Conservation (phyloP, 768 basidiomycete species). For the Leucocoprinus birnbaumii region DNA sequence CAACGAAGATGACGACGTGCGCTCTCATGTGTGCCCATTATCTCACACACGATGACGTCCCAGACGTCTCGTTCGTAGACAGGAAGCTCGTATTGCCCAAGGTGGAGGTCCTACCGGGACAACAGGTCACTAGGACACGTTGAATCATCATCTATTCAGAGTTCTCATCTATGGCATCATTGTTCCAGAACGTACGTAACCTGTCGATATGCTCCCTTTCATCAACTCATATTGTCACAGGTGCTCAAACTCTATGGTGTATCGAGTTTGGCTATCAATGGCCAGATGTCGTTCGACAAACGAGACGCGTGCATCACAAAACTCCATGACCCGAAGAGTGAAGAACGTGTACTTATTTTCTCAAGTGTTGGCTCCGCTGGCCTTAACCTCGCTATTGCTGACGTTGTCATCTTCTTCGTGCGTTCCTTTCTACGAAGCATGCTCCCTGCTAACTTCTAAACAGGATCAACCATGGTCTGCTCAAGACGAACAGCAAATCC, state of each 20-base stretch:
- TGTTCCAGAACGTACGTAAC: slow-evolving; percentile 14
- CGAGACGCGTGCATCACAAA: slow-evolving; percentile 12
- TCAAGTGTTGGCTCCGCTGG: slow-evolving; percentile 21
- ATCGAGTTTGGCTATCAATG: slow-evolving; percentile 14
- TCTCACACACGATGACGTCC: slow-evolving; percentile 2
- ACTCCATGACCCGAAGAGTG: slow-evolving; percentile 9
- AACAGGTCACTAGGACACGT: neutral
- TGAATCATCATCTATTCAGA: slow-evolving; percentile 16
- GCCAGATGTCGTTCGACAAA: slow-evolving; percentile 9
- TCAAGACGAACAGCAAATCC: slow-evolving; percentile 24
- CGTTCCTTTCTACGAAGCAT: too few relatives aligned
- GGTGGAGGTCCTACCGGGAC: neutral
- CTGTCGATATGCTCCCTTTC: too few relatives aligned
- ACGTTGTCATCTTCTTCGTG: slow-evolving; percentile 21
- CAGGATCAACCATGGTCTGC: slow-evolving; percentile 29
- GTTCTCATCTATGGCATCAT: slow-evolving; percentile 15
- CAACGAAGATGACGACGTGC: slow-evolving; percentile 17
- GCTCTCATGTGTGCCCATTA: slow-evolving; percentile 6
- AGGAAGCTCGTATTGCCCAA: neutral
- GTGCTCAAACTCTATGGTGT: neutral
- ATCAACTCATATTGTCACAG: too few relatives aligned
- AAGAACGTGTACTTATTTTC: slow-evolving; percentile 17
- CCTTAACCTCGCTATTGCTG: slow-evolving; percentile 20
- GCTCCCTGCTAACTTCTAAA: too few relatives aligned
- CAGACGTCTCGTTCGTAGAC: neutral